Conservation (phyloP, 2,329 filamentous ascomycete genomes). For the Cryphonectria radicalis region DNA sequence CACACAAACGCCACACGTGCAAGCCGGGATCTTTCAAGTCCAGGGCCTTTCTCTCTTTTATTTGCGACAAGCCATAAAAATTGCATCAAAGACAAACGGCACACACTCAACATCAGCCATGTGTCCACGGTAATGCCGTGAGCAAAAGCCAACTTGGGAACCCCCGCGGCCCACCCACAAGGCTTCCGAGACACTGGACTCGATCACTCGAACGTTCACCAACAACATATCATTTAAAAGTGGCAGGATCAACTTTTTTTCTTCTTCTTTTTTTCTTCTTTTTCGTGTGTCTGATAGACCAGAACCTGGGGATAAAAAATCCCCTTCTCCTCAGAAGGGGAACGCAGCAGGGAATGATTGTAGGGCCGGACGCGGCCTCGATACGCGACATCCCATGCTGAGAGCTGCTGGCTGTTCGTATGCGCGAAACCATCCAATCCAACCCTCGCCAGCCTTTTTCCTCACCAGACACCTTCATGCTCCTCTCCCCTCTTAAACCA, state of each 20-base stretch:
- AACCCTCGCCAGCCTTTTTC: background rate
- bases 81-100: background rate
- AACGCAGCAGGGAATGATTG: background rate
- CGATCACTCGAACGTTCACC: background rate
- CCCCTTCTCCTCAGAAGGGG: too few species aligned
- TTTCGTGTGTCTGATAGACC: background rate
- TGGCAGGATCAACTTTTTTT: background rate
- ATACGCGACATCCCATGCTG: background rate
- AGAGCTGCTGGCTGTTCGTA: background rate
- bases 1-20: background rate
- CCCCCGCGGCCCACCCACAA: background rate
- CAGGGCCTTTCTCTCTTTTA: background rate
- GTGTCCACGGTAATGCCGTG: background rate
- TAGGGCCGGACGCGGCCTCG: background rate
- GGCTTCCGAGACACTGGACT: background rate
- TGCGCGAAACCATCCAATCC: background rate
- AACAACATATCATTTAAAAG: background rate
- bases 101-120: background rate
- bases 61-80: background rate
- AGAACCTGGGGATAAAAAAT: background rate
- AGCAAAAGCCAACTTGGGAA: background rate
- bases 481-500: background rate
- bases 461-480: background rate
- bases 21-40: background rate
- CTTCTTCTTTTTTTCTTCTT: too few species aligned